phyloP scores from a whole-genome alignment of 2,329 filamentous ascomycete genomes.

The Aureobasidium leucospermi region DNA sequence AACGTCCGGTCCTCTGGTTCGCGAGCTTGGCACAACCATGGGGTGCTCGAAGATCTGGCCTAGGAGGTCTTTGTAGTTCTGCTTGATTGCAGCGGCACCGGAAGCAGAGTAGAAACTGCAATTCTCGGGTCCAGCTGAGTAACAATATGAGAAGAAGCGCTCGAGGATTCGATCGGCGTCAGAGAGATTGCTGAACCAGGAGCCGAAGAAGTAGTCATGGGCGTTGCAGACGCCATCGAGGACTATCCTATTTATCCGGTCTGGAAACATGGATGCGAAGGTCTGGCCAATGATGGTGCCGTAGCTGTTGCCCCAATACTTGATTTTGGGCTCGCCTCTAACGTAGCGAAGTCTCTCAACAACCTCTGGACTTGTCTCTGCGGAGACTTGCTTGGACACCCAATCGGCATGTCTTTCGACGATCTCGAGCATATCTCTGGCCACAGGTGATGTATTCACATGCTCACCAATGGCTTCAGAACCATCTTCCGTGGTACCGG shows the following conservation, averaged over 20 bases:
- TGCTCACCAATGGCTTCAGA: conserved; percentile 30
- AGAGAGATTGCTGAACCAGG: conserved; percentile 43
- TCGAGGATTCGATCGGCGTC: conserved; percentile 50
- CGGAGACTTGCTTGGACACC: conserved; percentile 12
- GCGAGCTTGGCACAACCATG: conserved; percentile 38
- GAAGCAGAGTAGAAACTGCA: conserved; percentile 37
- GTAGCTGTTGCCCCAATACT: conserved; percentile 40
- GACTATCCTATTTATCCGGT: conserved; percentile 36
- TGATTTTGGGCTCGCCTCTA: not conserved
- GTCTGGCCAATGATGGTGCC: conserved; percentile 41
- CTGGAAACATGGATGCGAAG: conserved; percentile 40
- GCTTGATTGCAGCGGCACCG: conserved; percentile 28
- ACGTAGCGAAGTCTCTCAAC: not conserved
- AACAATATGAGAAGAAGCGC: conserved; percentile 49
- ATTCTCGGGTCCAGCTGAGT: conserved; percentile 37
- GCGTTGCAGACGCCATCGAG: conserved; percentile 37
- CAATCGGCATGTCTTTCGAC: conserved; percentile 35
- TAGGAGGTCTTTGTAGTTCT: conserved; percentile 33
- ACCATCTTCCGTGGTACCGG: conserved; percentile 2
- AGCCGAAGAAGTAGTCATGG: conserved; percentile 41
- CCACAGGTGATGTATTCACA: conserved; percentile 39
- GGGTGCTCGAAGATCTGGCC: conserved; percentile 34
- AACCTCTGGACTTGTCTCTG: not conserved
- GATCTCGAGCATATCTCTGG: conserved; percentile 42
- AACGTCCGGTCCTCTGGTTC: conserved; percentile 20